phyloP scores from a whole-genome alignment of 2,329 filamentous ascomycete genomes.

The Arthrobotrys sphaeroides region DNA sequence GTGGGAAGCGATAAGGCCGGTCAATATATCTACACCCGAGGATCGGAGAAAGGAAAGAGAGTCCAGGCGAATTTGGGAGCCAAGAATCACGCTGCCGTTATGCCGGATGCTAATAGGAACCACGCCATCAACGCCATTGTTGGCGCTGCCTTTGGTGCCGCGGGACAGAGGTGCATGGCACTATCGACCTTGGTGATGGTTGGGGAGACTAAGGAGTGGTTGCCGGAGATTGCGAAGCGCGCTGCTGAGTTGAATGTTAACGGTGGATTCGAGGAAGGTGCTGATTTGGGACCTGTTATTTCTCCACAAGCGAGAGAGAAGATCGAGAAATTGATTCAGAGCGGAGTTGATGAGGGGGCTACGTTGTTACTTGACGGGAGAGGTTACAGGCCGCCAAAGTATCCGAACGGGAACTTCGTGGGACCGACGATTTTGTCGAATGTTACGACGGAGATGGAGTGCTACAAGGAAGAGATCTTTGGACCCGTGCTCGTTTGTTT shows the following conservation, averaged over 20 bases:
- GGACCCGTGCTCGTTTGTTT: constrained; percentile 84
- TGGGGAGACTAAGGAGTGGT: constrained; percentile 84
- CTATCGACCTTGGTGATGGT: constrained; percentile 84
- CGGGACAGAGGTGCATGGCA: constrained; percentile 87
- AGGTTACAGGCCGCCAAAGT: constrained; percentile 77
- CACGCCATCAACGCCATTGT: constrained; percentile 85
- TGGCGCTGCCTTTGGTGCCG: constrained; percentile 84
- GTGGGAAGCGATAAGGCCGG: constrained; percentile 88
- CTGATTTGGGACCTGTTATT: constrained; percentile 84
- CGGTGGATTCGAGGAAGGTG: constrained; percentile 81
- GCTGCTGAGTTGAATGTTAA: constrained; percentile 78
- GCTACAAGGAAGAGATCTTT: constrained; percentile 87
- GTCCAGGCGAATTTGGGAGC: constrained; percentile 87
- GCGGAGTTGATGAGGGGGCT: constrained; percentile 81
- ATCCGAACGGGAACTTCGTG: constrained; percentile 81
- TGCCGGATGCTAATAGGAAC: constrained; percentile 90
- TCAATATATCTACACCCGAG: constrained; percentile 78
- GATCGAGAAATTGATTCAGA: constrained; percentile 78
- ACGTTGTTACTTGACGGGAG: constrained; percentile 84
- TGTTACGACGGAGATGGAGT: constrained; percentile 81
- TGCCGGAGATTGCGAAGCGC: constrained; percentile 78
- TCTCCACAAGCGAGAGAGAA: constrained; percentile 79
- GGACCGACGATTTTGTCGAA: constrained; percentile 84
- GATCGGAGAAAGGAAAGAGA: constrained; percentile 84
- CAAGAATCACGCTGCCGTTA: constrained; percentile 84